Evolutionary conservation across 768 basidiomycete species (phyloP), one percentile per base, ranked within the genome.

Genomic region (Suillus subluteus): DNA sequence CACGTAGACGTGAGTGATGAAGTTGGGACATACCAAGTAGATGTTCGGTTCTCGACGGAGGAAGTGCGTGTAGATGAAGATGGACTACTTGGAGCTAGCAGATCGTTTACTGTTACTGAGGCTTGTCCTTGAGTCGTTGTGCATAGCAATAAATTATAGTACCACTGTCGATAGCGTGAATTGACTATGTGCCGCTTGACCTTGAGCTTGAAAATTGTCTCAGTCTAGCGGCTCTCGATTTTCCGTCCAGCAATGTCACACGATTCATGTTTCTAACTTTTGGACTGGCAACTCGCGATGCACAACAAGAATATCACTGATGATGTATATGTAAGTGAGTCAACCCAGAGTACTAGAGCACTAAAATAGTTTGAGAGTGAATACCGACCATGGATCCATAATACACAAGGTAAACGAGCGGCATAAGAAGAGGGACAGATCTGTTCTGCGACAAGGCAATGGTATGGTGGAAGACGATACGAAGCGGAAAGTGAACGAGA

Each of bases 61-160:
- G 87, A 91, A 72, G 85, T 91, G 11, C 80, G 85, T 65, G 70
- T 78, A 26, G 87, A 89, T 68, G 75, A 76, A 32, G 74, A 80
- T 21, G 73, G 75, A 26, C 71, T 80, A 58, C 67, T 82, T 46
- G 65, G 7, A 18, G 69, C 76, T 26, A 70, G 67, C 21, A 70
- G 68, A n/a, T 67, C 68, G 23, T 73, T 76, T 13, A 32, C 64
- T 21, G 11, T 71, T 37, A 9, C 46, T 21, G 40, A 23, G 26
- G 37, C 12, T 50, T 67, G 46, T 15, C 32, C 40, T n/a, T 66
- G 58, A 61, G 40, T 59, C 6, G 44, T 59, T 11, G 46, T 48
- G 23, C 41, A 35, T 46, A 43, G 61, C 35, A 35, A 35, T 26
- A 58, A 8, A 43, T 43, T 18, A 46, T 63, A 50, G 41, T 66